A percentile compares a stretch with the other conserved stretches of the same genome.
Conservation (phyloP, 805 yeast species). For the Starmera pachycereana region DNA sequence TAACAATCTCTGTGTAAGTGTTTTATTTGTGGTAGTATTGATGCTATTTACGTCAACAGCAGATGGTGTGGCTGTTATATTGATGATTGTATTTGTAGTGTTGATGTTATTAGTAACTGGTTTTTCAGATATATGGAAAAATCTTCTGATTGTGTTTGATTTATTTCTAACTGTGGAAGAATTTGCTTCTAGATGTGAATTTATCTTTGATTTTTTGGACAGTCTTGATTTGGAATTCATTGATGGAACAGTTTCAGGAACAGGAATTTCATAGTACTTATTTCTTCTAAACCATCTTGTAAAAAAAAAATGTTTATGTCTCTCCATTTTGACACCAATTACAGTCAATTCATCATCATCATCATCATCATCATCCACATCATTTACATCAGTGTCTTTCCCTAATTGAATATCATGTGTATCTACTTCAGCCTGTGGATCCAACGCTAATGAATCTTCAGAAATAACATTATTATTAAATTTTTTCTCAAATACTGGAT, state of each 20-base stretch:
- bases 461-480: conserved; percentile 1
- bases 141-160: neutral
- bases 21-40: conserved; percentile 10
- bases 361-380: neutral
- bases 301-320: too few relatives aligned
- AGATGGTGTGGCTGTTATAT: neutral
- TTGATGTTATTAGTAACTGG: neutral
- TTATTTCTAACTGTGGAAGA: neutral
- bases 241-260: too few relatives aligned
- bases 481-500: conserved; percentile 1
- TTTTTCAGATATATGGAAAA: neutral
- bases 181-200: too few relatives aligned
- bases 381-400: neutral
- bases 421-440: neutral
- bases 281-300: too few relatives aligned
- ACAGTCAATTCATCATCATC: neutral
- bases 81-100: neutral
- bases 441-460: neutral
- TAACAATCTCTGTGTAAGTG: conserved; percentile 19
- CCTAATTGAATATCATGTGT: neutral
- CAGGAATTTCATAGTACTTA: too few relatives aligned
- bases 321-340: neutral
- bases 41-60: too few relatives aligned
- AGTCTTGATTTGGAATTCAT: too few relatives aligned
- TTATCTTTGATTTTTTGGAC: too few relatives aligned